Conservation (phyloP, 2,329 filamentous ascomycete genomes). For the Ophiosphaerella korrae region DNA sequence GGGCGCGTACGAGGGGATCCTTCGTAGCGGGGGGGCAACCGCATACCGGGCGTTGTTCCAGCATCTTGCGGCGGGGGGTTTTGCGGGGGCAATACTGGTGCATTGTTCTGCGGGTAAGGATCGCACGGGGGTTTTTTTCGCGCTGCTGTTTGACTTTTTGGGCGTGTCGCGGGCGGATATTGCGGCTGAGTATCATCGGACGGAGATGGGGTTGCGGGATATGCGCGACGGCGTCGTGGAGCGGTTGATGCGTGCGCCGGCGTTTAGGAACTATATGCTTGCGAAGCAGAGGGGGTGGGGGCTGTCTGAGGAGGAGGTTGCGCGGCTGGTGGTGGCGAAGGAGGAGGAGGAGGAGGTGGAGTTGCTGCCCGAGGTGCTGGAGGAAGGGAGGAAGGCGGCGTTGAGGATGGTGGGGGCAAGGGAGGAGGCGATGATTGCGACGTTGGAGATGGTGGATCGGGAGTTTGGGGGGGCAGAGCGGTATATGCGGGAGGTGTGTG, state of each 20-base stretch:
- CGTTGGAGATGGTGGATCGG: conserved; percentile 60
- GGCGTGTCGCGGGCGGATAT: conserved; percentile 63
- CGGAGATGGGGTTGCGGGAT: conserved; percentile 62
- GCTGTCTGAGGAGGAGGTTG: conserved; percentile 56
- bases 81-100: conserved; percentile 59
- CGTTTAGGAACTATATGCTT: conserved; percentile 31
- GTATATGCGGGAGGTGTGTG: conserved; percentile 65
- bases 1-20: conserved; percentile 66
- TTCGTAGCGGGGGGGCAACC: conserved; percentile 57
- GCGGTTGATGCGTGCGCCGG: conserved; percentile 50
- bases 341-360: conserved; percentile 46
- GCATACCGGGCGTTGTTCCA: conserved; percentile 50
- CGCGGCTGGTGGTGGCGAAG: conserved; percentile 51
- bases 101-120: conserved; percentile 82
- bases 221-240: conserved; percentile 55
- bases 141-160: conserved; percentile 67
- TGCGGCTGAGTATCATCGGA: conserved; percentile 71
- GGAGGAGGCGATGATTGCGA: conserved; percentile 58
- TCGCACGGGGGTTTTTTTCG: conserved; percentile 72
- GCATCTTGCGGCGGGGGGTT: conserved; percentile 63
- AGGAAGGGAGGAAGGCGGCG: conserved; percentile 33
- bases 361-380: conserved; percentile 41
- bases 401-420: conserved; percentile 46
- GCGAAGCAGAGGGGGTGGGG: conserved; percentile 12
- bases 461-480: conserved; percentile 67